Evolutionary conservation across 2,329 filamentous ascomycete species (phyloP), one percentile per base, ranked within the genome.

Genomic region (Anthostomella pinea): DNA sequence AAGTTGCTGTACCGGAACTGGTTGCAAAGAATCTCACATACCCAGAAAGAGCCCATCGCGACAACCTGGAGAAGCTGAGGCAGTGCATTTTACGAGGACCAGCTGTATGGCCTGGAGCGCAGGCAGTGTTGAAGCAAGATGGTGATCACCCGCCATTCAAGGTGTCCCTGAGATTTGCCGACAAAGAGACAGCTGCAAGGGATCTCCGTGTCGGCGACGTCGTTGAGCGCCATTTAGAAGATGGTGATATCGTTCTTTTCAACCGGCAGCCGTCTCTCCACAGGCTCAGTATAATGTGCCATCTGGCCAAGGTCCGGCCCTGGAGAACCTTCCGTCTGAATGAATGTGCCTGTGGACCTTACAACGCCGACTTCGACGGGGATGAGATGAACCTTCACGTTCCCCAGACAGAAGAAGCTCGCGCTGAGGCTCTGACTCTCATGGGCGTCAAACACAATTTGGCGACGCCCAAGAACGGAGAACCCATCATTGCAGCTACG

Each of bases 371-470:
- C 77, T 98, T 98, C 52, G 93, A 98, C 55, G 93, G 93, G 42
- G 93, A 98, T 53, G 93, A 98, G 64, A 98, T 98, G 93, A 98
- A 98, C 54, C 67, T 98, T 30, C 93, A 98, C 65, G 90, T 98
- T 11, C 93, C 93, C 2, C 93, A 98, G 60, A 97, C 93, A 0
- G 93, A 98, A 67, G 93, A 98, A 64, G 91, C 93, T 8, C 79
- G 93, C 39, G 87, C 91, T 3, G 93, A 98, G 64, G 93, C 93
- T 1, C 94, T 94, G 54, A 89, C 91, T 50, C 69, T 98, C 30
- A 98, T 98, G 93, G 93, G 93, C 26, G 90, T 98, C 38, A 95
- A 96, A 66, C 82, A 97, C 70, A 98, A 98, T 60, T 66, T 98
- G 40, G 85, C 85, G 3, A 98, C 93, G 0, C 93, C 93, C 1